These are phyloP conservation scores for Geotrichum fermentans DNA, from an alignment of 1,139 yeast genomes.

Conservation along the genomic window DNA sequence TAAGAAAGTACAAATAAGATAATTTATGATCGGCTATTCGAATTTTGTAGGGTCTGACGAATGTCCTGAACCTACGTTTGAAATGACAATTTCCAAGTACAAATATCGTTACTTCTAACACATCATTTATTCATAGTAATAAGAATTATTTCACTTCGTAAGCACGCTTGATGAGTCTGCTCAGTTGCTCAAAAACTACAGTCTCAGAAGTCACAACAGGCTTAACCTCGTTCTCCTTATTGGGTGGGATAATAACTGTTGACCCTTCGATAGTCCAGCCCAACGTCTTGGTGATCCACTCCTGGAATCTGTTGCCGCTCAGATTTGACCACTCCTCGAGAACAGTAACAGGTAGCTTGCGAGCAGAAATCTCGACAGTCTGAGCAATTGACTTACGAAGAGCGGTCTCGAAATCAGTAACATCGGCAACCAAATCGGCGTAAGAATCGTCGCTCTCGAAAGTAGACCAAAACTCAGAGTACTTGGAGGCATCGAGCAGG, in stretches of 20 bases:
- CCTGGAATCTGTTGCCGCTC: conserved; percentile 31
- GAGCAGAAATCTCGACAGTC: conserved; percentile 34
- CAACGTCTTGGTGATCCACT: conserved; percentile 35
- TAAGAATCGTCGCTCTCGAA: conserved; percentile 36
- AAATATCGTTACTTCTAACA: too few species aligned
- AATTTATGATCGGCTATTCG: too few species aligned
- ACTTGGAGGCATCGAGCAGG: conserved; percentile 38
- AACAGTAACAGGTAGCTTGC: conserved; percentile 31
- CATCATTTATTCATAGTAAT: too few species aligned
- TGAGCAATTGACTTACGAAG: conserved; percentile 35
- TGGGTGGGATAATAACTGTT: conserved; percentile 31
- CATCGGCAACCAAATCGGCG: conserved; percentile 39
- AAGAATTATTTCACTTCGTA: conserved; percentile 29
- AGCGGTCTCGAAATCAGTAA: conserved; percentile 36
- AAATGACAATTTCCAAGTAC: neutral
- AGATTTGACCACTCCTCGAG: conserved; percentile 37
- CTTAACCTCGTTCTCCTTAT: conserved; percentile 36
- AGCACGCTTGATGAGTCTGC: conserved; percentile 35
- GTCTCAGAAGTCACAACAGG: conserved; percentile 35
- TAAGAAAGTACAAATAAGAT: too few species aligned
- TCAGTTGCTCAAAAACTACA: conserved; percentile 36
- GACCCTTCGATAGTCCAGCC: conserved; percentile 33
- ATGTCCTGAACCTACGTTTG: neutral
- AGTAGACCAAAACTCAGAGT: conserved; percentile 39
- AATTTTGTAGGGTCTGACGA: too few species aligned